Percentiles rank a stretch among this genome's conserved stretches.
These are phyloP conservation scores for Aegilops tauschii DNA, from an alignment of 176 grass and related monocot genomes.

Conservation along the genomic window DNA sequence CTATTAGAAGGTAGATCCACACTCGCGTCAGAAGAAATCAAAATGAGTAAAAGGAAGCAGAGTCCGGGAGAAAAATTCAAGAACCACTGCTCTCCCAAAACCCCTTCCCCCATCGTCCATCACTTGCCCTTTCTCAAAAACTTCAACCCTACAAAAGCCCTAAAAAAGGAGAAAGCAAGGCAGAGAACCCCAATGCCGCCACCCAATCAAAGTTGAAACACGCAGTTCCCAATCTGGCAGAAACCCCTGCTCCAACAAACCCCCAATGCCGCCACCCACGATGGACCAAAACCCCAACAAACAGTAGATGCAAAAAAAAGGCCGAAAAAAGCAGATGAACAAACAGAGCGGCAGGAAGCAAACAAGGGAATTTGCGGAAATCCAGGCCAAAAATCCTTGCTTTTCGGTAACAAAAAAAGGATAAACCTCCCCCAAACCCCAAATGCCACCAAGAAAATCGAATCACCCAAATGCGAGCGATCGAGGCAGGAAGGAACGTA, in stretches of 20 bases:
- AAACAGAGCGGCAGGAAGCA: neutral
- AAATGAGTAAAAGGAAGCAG: neutral
- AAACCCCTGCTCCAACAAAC: conserved; percentile 26
- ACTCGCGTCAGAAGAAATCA: neutral
- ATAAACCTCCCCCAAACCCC: conserved; percentile 29
- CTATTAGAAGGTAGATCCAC: neutral
- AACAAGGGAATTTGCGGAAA: neutral
- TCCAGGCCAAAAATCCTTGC: neutral
- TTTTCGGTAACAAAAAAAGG: neutral
- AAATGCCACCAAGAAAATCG: neutral
- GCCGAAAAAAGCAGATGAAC: neutral
- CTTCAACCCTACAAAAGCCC: neutral
- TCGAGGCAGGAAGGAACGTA: neutral
- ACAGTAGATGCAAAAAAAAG: neutral
- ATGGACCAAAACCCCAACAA: neutral
- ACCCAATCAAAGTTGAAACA: neutral
- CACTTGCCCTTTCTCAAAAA: neutral
- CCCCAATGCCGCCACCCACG: neutral
- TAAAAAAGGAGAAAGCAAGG: neutral
- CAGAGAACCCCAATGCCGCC: neutral
- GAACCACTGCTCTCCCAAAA: neutral
- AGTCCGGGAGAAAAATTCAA: neutral
- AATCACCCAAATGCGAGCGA: neutral
- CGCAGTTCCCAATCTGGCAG: neutral
- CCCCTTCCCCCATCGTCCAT: neutral